Conservation (phyloP, 768 basidiomycete species). For the Rhodotorula babjevae region DNA sequence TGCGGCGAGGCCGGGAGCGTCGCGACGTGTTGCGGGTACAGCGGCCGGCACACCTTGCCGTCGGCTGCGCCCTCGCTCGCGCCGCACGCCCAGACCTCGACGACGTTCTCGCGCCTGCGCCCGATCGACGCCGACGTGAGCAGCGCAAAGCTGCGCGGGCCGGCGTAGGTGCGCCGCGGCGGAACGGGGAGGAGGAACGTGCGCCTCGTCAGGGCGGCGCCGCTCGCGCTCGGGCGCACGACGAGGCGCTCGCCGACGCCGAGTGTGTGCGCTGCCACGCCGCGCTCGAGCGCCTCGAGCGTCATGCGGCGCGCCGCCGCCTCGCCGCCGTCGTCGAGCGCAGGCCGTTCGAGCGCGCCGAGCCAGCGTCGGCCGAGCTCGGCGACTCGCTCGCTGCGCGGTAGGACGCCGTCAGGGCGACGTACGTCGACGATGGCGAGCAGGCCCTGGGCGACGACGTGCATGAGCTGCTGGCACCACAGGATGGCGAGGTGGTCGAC, state of each 20-base stretch:
- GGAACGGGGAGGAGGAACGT: conserved; percentile 13
- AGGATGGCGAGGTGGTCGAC: conserved; percentile 95
- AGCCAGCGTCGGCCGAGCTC: conserved; percentile 14
- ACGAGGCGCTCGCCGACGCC: conserved; percentile 19
- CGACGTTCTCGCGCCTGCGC: neutral
- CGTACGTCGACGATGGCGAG: conserved; percentile 34
- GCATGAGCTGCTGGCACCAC: conserved; percentile 97
- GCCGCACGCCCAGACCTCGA: conserved; percentile 27
- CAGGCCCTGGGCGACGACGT: conserved; percentile 35
- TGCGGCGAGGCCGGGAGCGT: conserved; percentile 18
- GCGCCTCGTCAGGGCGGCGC: no score
- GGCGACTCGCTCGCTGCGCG: conserved; percentile 4
- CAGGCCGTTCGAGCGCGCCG: conserved; percentile 2
- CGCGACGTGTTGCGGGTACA: conserved; percentile 11
- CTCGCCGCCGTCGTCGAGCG: no score
- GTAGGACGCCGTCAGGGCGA: neutral
- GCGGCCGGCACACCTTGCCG: neutral
- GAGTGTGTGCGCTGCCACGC: neutral
- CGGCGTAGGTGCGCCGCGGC: neutral
- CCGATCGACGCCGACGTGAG: conserved; percentile 17
- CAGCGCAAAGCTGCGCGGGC: conserved; percentile 10
- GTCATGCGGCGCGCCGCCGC: neutral
- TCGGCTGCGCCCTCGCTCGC: neutral
- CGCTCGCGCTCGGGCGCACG: neutral
- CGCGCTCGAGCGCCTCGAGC: conserved; percentile 3